Percentiles rank a stretch among this genome's conserved stretches.
These are phyloP conservation scores for Grosmannia huntii DNA, from an alignment of 2,329 filamentous ascomycete genomes.

Conservation along the genomic window DNA sequence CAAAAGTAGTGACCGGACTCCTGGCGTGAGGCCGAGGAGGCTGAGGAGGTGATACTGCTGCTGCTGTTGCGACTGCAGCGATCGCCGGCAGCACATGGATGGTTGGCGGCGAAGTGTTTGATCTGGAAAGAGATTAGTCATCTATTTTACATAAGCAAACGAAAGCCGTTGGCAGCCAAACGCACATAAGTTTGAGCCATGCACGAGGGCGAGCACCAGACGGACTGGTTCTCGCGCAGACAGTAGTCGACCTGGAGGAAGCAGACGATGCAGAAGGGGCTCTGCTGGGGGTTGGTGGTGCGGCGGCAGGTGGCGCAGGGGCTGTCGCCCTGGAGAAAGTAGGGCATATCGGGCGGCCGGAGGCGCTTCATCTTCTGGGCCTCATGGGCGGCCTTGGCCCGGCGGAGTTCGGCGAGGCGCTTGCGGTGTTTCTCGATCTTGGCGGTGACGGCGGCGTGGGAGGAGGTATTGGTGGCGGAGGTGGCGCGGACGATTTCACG, in stretches of 20 bases:
- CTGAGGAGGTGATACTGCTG: no score
- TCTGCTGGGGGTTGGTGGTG: constrained; percentile 6
- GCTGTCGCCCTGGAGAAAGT: constrained; percentile 9
- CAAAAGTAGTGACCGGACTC: constrained; percentile 14
- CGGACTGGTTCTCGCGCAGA: constrained; percentile 10
- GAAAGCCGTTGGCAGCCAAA: no score
- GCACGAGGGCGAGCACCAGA: constrained; percentile 11
- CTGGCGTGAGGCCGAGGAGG: not conserved
- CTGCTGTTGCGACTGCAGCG: constrained; percentile 4
- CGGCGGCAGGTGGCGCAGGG: constrained; percentile 9
- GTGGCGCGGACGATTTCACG: constrained; percentile 2
- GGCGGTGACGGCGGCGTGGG: constrained; percentile 12
- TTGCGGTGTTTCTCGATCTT: constrained; percentile 16
- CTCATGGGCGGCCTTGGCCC: constrained; percentile 40
- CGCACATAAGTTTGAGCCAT: constrained; percentile 7
- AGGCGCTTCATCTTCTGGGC: constrained; percentile 29
- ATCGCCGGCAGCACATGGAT: constrained; percentile 8
- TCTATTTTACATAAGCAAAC: no score
- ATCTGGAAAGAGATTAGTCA: not conserved
- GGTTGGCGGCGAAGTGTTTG: constrained; percentile 6
- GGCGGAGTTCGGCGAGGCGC: constrained; percentile 42
- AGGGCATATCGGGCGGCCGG: constrained; percentile 9
- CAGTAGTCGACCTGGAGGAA: constrained; percentile 13
- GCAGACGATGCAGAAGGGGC: constrained; percentile 11
- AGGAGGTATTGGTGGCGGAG: not conserved